These are phyloP conservation scores for Cutaneotrichosporon sp. DNA, from an alignment of 1,284 basidiomycete species.

Conservation along the genomic window DNA sequence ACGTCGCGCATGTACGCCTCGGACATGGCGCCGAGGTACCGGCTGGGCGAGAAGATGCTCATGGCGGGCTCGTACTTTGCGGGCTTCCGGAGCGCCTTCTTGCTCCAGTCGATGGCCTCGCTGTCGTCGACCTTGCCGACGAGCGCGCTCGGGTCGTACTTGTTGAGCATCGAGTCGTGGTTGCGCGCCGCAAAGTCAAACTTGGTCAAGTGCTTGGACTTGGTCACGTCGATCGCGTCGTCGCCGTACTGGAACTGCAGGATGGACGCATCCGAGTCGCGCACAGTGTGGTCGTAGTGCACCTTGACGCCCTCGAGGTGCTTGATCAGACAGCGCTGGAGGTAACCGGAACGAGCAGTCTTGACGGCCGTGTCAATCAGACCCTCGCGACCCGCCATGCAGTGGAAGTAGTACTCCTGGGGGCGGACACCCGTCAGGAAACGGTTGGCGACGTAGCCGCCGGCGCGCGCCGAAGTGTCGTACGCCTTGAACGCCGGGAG, in stretches of 20 bases:
- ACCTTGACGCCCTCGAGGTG: constrained; percentile 95
- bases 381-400: constrained; percentile 99
- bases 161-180: constrained; percentile 73
- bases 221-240: constrained; percentile 94
- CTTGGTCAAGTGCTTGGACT: constrained; percentile 83
- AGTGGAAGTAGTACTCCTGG: constrained; percentile 99
- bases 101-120: constrained; percentile 77
- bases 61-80: constrained; percentile 71
- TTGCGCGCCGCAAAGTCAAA: constrained; percentile 95
- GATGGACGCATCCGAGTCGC: constrained; percentile 88
- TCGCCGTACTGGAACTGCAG: constrained; percentile 99
- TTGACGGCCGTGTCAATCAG: constrained; percentile 99
- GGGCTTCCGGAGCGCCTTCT: constrained; percentile 79
- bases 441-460: constrained; percentile 99
- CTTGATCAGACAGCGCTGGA: constrained; percentile 98
- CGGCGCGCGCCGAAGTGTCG: constrained; percentile 94
- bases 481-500: constrained; percentile 96
- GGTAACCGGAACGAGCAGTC: constrained; percentile 96
- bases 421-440: constrained; percentile 98
- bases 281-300: constrained; percentile 97
- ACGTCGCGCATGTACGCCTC: constrained; percentile 87
- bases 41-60: constrained; percentile 74
- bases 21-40: constrained; percentile 85
- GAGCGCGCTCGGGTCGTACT: constrained; percentile 69
- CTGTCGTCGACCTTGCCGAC: constrained; percentile 65